These are phyloP conservation scores for Phytophthora litchii DNA, from an alignment of 352 stramenopile genomes.

Conservation along the genomic window DNA sequence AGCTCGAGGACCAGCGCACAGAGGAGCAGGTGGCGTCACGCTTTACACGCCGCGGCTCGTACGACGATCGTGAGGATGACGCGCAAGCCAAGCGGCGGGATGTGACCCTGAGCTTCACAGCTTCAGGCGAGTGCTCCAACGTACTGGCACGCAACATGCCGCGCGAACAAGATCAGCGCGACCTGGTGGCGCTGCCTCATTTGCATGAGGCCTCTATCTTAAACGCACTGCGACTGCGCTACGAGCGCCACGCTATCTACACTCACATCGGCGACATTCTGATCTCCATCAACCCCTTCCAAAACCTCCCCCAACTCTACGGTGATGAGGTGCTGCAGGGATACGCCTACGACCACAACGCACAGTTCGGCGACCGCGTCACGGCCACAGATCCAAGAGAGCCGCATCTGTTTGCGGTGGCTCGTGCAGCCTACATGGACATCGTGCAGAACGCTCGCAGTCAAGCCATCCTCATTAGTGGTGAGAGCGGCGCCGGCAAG, in stretches of 20 bases:
- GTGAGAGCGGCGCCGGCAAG: constrained; percentile 87
- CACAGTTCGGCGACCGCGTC: constrained; percentile 16
- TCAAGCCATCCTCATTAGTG: constrained; percentile 88
- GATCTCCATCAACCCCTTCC: constrained; percentile 89
- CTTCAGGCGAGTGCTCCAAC: constrained; percentile 63
- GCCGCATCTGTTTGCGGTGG: constrained; percentile 83
- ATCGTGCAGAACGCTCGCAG: constrained; percentile 71
- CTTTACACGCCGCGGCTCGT: constrained; percentile 11
- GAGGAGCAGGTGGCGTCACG: constrained; percentile 11
- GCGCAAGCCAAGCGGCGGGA: constrained; percentile 27
- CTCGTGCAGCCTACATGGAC: constrained; percentile 70
- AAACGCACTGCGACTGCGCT: constrained; percentile 75
- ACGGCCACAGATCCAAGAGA: constrained; percentile 16
- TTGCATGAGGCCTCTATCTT: constrained; percentile 88
- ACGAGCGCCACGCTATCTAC: constrained; percentile 85
- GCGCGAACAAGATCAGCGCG: constrained; percentile 68
- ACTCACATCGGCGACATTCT: constrained; percentile 88
- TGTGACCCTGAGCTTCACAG: constrained; percentile 42
- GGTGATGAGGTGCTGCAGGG: constrained; percentile 47
- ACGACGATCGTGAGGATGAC: constrained; percentile 22
- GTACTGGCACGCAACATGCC: constrained; percentile 73
- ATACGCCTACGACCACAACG: constrained; percentile 47
- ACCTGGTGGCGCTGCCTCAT: constrained; percentile 84
- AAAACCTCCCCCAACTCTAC: constrained; percentile 76
- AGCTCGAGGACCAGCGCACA: constrained; percentile 21